Base-by-base conservation (phyloP, 139 green algal genomes). In the Chlorella sp. region DNA sequence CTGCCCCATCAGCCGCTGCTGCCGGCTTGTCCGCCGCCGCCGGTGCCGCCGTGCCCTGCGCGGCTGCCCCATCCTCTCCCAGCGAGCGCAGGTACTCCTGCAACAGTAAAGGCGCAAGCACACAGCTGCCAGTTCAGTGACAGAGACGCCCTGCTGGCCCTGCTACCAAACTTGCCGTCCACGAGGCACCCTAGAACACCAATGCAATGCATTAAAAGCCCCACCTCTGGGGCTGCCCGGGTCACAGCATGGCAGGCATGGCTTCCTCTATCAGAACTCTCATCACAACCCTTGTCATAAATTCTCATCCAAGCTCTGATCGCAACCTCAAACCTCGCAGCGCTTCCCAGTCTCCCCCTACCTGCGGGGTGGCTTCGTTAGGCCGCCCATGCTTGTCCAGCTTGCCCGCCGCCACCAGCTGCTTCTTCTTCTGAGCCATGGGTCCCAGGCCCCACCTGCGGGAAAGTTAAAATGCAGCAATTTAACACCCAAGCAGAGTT, bases 301-400 rank as follows among this genome's bases (percentile, higher is more conserved):
- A 2, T 19, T 21, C 14, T 53, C 3, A 48, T 84, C 16, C 53
- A 75, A 32, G 71, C n/a, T 37, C 68, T 80, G 18, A 61, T 73
- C 40, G 83, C 37, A 3, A 75, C 2, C 30, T n/a, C 39, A 76
- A 3, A 7, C 42, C 14, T n/a, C 86, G 0, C 30, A 9, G 14
- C 30, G 30, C 12, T 73, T 26, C 9, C 32, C 66, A n/a, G 66
- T 32, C 66, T 24, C 28, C 22, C 66, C 98, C 90, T 24, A 95
- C 95, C 85, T 89, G 36, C 94, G 93, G 69, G 98, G 98, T 99
- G 90, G 96, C 96, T 81, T 98, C 97, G 86, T 99, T 99, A 24
- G 98, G 97, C 84, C 95, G 94, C 0, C 98, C 98, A 91, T 99
- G 95, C 94, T 99, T 99, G 94, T 99, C 98, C 79, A 99, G 95